Conservation (phyloP, 2,329 filamentous ascomycete genomes). For the Verticillium isaacii region DNA sequence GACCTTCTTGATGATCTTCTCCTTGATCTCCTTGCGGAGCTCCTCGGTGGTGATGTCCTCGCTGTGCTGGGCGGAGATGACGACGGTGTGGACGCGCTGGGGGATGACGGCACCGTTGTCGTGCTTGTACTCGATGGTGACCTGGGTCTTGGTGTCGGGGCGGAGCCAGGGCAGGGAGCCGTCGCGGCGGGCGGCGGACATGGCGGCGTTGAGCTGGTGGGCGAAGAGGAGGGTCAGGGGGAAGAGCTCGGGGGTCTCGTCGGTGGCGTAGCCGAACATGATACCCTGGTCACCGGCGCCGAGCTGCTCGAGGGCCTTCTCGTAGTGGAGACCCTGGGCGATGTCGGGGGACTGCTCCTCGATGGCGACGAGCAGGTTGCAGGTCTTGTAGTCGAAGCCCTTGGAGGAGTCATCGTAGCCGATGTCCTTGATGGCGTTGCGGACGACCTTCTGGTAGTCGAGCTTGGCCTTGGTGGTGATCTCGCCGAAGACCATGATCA, state of each 20-base stretch:
- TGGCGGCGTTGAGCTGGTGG: conserved; percentile 95
- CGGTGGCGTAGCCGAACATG: conserved; percentile 99
- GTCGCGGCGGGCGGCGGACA: conserved; percentile 83
- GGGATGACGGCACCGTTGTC: conserved; percentile 92
- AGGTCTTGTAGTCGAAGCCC: conserved; percentile 99
- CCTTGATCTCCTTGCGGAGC: conserved; percentile 88
- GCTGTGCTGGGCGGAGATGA: conserved; percentile 93
- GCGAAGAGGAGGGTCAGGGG: conserved; percentile 90
- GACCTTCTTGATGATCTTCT: conserved; percentile 95
- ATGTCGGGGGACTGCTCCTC: conserved; percentile 99
- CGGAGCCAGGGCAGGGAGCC: conserved; percentile 89
- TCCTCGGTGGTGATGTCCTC: conserved; percentile 84
- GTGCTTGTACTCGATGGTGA: conserved; percentile 98
- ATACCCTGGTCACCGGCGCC: conserved; percentile 99
- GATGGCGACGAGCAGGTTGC: conserved; percentile 96
- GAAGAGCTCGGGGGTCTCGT: conserved; percentile 96
- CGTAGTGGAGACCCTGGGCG: conserved; percentile 97
- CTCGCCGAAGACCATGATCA: conserved; percentile 99
- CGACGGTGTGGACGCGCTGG: conserved; percentile 89
- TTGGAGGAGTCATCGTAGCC: conserved; percentile 96
- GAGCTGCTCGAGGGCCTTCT: conserved; percentile 93
- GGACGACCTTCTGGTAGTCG: conserved; percentile 98
- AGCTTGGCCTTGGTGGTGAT: conserved; percentile 94
- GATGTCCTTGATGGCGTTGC: conserved; percentile 93
- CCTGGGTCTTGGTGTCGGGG: conserved; percentile 99